Conservation (phyloP, 129 eudicot species). For the Lactuca saligna region DNA sequence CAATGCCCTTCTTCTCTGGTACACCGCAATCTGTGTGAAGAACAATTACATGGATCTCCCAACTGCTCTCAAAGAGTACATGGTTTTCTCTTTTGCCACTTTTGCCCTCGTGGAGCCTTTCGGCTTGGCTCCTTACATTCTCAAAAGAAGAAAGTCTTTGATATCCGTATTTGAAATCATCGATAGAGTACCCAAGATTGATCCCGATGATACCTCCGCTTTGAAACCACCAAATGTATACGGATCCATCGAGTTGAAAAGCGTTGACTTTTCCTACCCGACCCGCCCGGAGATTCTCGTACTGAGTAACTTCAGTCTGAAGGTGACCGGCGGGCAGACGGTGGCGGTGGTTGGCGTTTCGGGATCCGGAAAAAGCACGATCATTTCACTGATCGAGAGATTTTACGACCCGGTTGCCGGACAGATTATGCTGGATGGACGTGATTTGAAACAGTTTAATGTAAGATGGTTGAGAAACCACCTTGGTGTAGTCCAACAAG, state of each 20-base stretch:
- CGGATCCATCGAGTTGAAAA: slow-evolving; percentile 89
- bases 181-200: slow-evolving; percentile 81
- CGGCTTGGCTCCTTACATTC: slow-evolving; percentile 95
- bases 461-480: slow-evolving; percentile 92
- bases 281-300: slow-evolving; percentile 88
- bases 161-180: slow-evolving; percentile 87
- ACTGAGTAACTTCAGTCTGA: slow-evolving; percentile 84
- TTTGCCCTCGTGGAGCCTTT: slow-evolving; percentile 98
- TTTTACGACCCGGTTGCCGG: slow-evolving; percentile 95
- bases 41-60: slow-evolving; percentile 49
- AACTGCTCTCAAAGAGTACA: slow-evolving; percentile 90
- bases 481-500: slow-evolving; percentile 95
- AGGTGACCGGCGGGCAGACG: slow-evolving; percentile 93
- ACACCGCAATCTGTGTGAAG: slow-evolving; percentile 74
- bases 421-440: slow-evolving; percentile 78
- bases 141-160: slow-evolving; percentile 85
- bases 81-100: slow-evolving; percentile 97
- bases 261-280: slow-evolving; percentile 82
- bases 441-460: slow-evolving; percentile 77
- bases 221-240: slow-evolving; percentile 93
- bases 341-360: slow-evolving; percentile 98
- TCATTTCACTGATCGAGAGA: slow-evolving; percentile 81
- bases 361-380: slow-evolving; percentile 97
- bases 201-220: slow-evolving; percentile 82
- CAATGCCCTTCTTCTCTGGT: slow-evolving; percentile 93